Evolutionary conservation across 352 stramenopile genomes (phyloP).

Genomic region (Pythium coloratum): DNA sequence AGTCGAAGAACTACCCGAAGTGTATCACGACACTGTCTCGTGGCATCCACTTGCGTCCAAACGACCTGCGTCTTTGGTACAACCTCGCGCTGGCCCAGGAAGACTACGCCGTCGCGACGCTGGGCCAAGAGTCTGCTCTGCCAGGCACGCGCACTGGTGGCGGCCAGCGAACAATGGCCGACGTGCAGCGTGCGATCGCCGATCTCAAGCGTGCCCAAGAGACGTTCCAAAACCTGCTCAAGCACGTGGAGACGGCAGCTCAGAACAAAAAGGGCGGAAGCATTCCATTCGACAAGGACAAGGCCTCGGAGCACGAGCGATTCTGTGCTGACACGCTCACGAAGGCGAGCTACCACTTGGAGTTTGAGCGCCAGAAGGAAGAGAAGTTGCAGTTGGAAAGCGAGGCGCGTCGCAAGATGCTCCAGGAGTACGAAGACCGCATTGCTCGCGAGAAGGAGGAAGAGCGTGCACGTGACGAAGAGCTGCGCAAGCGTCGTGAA

Average conservation of each 20-base stretch:
- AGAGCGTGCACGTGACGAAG: slow-evolving; percentile 50
- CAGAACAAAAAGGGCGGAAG: slow-evolving; percentile 64
- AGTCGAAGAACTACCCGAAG: slow-evolving; percentile 87
- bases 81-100: slow-evolving; percentile 85
- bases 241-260: slow-evolving; percentile 52
- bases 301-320: slow-evolving; percentile 85
- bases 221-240: slow-evolving; percentile 82
- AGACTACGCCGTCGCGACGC: slow-evolving; percentile 83
- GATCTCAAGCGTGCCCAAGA: slow-evolving; percentile 82
- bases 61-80: slow-evolving; percentile 84
- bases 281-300: slow-evolving; percentile 85
- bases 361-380: slow-evolving; percentile 87
- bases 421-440: slow-evolving; percentile 81
- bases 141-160: slow-evolving; percentile 35
- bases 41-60: slow-evolving; percentile 75
- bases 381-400: slow-evolving; percentile 83
- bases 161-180: slow-evolving; percentile 79
- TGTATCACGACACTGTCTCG: slow-evolving; percentile 84
- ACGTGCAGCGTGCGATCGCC: slow-evolving; percentile 87
- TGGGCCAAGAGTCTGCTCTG: slow-evolving; percentile 66
- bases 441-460: slow-evolving; percentile 65
- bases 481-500: slow-evolving; percentile 58
- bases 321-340: slow-evolving; percentile 86
- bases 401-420: slow-evolving; percentile 75
- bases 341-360: slow-evolving; percentile 87